Conservation (phyloP, 129 eudicot species). For the Kitagawia praeruptora region DNA sequence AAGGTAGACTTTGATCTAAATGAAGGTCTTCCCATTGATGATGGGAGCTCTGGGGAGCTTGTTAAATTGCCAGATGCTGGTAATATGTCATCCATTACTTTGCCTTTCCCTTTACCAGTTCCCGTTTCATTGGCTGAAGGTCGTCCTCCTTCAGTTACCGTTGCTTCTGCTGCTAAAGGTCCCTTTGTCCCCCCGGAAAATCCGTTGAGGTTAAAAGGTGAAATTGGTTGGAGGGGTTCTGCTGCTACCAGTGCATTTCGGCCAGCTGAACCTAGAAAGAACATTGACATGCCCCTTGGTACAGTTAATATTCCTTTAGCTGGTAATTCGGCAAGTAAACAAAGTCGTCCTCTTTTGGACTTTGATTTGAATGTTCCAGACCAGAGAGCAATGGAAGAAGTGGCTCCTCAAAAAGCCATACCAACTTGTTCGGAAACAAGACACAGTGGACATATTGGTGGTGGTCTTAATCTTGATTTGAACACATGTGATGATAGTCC, state of each 20-base stretch:
- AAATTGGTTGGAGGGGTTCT: slow-evolving; percentile 93
- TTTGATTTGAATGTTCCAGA: slow-evolving; percentile 65
- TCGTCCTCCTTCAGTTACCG: slow-evolving; percentile 59
- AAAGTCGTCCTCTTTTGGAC: slow-evolving; percentile 45
- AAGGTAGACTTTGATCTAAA: slow-evolving; percentile 78
- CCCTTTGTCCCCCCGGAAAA: slow-evolving; percentile 79
- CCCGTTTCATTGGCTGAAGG: slow-evolving; percentile 22
- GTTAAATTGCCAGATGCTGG: slow-evolving; percentile 9
- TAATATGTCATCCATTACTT: slow-evolving; percentile 16
- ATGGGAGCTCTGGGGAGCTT: slow-evolving; percentile 53
- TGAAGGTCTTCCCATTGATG: slow-evolving; percentile 71
- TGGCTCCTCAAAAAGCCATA: slow-evolving; percentile 22
- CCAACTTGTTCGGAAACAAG: slow-evolving; percentile 1
- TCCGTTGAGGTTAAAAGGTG: slow-evolving; percentile 55
- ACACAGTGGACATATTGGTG: slow-evolving; percentile 13
- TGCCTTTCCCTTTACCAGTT: slow-evolving; percentile 21
- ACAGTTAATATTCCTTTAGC: slow-evolving; percentile 16
- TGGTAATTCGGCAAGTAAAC: slow-evolving; percentile 30
- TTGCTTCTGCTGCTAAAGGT: slow-evolving; percentile 89
- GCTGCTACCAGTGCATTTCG: slow-evolving; percentile 99
- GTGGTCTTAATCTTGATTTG: slow-evolving; percentile 63
- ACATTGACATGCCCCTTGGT: slow-evolving; percentile 11
- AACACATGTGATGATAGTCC: slow-evolving; percentile 61
- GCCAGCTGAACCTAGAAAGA: slow-evolving; percentile 88
- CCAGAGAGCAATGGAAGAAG: slow-evolving; percentile 43